Evolutionary conservation across 495 filamentous ascomycete genomes (phyloP), one percentile per base, ranked within the genome.

Genomic region (Aspergillus bridgeri): DNA sequence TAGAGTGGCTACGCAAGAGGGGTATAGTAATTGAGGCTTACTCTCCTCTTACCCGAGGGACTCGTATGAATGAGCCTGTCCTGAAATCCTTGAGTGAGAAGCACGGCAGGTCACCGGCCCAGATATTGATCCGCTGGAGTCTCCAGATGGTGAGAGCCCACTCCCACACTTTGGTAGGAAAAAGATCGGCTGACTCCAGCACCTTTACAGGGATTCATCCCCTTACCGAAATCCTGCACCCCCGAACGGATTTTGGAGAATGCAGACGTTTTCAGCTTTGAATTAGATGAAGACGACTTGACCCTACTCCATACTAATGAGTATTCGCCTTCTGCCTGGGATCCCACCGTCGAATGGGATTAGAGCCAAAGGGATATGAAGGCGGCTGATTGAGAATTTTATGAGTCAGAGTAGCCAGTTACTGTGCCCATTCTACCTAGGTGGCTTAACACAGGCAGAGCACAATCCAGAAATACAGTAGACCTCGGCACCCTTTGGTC

Each of bases 61-160:
- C 80, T 57, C 75, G 86, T 49, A 80, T 85, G 59, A 75, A 82
- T 0, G 90, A 94, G 58, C 77, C 78, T 15, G 60, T 80, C 9
- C 64, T 92, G 57, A 66, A 75, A 45, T 64, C 68, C 25, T 62
- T 94, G 55, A 81, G 82, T 8, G 76, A 84, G 70, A 90, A 91
- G 73, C 78, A 93, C 67, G 75, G 78, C 3, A 92, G 89, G 75
- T 84, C 84, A 3, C 78, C 84, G 56, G 86, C 89, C 2, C 92
- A 96, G 78, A 78, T 96, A 13, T 71, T 96, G 63, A 66, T 96
- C 22, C 79, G 90, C 48, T 96, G 92, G 92, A 89, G 88, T 61
- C 70, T 96, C 66, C 90, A 96, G 70, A 93, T 78, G 67, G 74
- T 75, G 52, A 57, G 73, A 7, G 7, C 7, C 7, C 7, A 7